These are phyloP conservation scores for Silene conica DNA, from an alignment of 148 eudicot species.

Conservation along the genomic window DNA sequence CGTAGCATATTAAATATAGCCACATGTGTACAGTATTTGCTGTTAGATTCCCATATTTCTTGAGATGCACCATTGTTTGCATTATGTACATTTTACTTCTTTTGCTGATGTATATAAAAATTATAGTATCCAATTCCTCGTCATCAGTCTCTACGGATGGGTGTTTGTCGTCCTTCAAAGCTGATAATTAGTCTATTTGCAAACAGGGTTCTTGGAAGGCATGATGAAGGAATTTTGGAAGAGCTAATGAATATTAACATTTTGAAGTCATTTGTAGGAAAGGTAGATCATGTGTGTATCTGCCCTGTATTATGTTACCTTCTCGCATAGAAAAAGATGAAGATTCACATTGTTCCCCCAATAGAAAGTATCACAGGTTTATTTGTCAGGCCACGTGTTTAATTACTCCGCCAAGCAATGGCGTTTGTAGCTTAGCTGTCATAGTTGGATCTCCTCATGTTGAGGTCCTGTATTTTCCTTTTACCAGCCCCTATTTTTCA, in stretches of 20 bases:
- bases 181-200: slow-evolving; percentile 4
- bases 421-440: slow-evolving; percentile 20
- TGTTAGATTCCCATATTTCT: no score
- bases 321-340: slow-evolving; percentile 52
- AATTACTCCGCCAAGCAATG: slow-evolving; percentile 16
- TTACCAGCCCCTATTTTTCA: slow-evolving; percentile 28
- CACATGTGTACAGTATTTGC: no score
- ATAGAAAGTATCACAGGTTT: slow-evolving; percentile 30
- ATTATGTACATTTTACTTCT: no score
- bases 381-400: slow-evolving; percentile 22
- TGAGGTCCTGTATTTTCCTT: slow-evolving; percentile 28
- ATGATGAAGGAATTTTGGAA: slow-evolving; percentile 13
- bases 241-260: slow-evolving; percentile 26
- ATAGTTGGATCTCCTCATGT: slow-evolving; percentile 13
- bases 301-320: slow-evolving; percentile 47
- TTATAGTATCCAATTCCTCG: background rate
- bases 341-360: slow-evolving; percentile 23
- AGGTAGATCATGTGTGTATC: slow-evolving; percentile 23
- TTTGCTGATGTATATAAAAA: no score
- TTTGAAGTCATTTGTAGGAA: slow-evolving; percentile 20
- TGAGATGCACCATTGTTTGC: no score
- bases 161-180: background rate
- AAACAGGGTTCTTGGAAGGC: slow-evolving; percentile 24
- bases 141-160: background rate
- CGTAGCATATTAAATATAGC: no score